Evolutionary conservation across 1,284 basidiomycete genomes (phyloP), one percentile per base, ranked within the genome.

Genomic region (Naganishia albida): DNA sequence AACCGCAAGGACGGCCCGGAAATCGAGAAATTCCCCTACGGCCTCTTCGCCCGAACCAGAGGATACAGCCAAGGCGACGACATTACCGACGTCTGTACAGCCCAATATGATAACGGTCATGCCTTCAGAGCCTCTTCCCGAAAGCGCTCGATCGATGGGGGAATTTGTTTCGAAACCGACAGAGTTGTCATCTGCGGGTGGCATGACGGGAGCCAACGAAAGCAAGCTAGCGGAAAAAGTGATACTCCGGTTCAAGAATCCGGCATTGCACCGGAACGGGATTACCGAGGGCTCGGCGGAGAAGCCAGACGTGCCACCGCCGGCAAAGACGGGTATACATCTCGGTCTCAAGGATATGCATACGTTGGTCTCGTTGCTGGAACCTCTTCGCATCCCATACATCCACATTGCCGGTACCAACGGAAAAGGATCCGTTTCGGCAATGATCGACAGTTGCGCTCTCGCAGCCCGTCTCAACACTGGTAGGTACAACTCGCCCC

Each of bases 331-430:
- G n/a, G 55, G 53, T 54, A 93, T 97, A 74, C 86, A 90, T 69
- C 85, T 96, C 10, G 86, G 87, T 1, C 83, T 96, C 1, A 82
- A 87, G 44, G 85, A 91, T 4, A 87, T 97, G 70, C 75, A 75
- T 25, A 77, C 70, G 6, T 82, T 96, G 2, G 82, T 88, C 57
- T 67, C 74, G 4, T 76, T 82, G 62, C 82, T 97, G 1, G 87
- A 86, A 0, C 80, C 83, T 0, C 87, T 89, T 72, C 85, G 81
- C 0, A 85, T 91, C 1, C 94, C 93, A 0, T 91, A 94, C 1
- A 84, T 93, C 43, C 96, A 99, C 74, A 85, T 99, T 59, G 88
- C 93, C 3, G 95, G 96, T 0, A 99, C 96, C 0, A 99, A 99
- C 78, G 95, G 95, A 34, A 99, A 99, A 78, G 96, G 96, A 30